Evolutionary conservation across 2,329 filamentous ascomycete genomes (phyloP), one percentile per base, ranked within the genome.

Genomic region (Metarhizium humberi): DNA sequence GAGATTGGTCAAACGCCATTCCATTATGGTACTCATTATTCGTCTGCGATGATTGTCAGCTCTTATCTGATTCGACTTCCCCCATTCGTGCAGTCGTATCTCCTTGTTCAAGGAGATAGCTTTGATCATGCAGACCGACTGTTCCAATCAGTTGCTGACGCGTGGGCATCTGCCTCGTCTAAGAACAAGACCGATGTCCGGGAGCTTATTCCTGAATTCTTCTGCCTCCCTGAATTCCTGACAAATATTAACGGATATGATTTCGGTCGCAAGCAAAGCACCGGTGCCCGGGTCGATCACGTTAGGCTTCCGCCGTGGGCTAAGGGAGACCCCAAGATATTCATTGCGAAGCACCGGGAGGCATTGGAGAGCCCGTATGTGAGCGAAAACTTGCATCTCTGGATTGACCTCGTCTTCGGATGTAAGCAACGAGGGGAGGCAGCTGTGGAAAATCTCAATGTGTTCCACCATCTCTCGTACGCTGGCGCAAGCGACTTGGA

Each of bases 11-110:
- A 96, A 49, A 86, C 88, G 0, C 88, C 94, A 0, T 99, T 96
- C 68, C 94, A 99, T 67, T 99, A 97, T 62, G 94, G 94, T 18
- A 99, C 95, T 0, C 95, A 99, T 68, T 99, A 99, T 69, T 97
- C 94, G 1, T 97, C 94, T 2, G 94, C 94, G 7, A 99, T 97
- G 94, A 96, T 96, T 57, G 94, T 99, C 6, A 91, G 91, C 13
- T 96, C 92, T 0, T 99, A 96, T 65, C 79, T 99, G 45, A 96
- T 99, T 64, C 87, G 94, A 18, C 78, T 99, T 16, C 92, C 96
- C 52, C 94, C 94, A 0, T 99, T 97, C 67, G 92, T 96, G 29
- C 90, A 97, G 63, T 96, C 94, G 0, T 97, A 95, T 66, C 82
- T 97, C 20, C 76, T 97, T 8, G 80, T 99, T 2, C 94, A 99